These are phyloP conservation scores for Chalaropsis ovoidea DNA, from an alignment of 2,329 filamentous ascomycete species.

Conservation along the genomic window DNA sequence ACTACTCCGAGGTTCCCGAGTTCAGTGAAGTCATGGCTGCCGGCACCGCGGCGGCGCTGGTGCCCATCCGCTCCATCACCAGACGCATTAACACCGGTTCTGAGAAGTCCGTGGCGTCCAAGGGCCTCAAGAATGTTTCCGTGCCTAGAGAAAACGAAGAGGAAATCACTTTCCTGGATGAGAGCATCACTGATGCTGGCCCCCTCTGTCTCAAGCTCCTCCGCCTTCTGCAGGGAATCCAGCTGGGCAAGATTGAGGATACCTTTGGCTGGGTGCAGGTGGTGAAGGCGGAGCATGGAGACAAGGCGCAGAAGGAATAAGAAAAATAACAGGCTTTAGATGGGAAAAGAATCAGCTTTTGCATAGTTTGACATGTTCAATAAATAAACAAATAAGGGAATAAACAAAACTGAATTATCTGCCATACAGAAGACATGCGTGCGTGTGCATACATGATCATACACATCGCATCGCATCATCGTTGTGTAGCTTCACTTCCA, in stretches of 20 bases:
- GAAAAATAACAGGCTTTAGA: background rate
- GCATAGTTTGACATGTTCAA: background rate
- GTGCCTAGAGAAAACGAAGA: constrained; percentile 33
- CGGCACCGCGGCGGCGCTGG: constrained; percentile 80
- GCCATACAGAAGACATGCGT: background rate
- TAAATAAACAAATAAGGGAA: constrained; percentile 5
- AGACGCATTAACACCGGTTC: constrained; percentile 42
- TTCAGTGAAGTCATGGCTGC: constrained; percentile 75
- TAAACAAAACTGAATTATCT: background rate
- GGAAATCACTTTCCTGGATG: constrained; percentile 46
- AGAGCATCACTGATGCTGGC: constrained; percentile 56
- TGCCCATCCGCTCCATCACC: constrained; percentile 85
- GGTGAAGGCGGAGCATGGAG: constrained; percentile 39
- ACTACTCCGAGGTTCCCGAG: constrained; percentile 46
- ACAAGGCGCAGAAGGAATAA: constrained; percentile 32
- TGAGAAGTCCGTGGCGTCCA: constrained; percentile 33
- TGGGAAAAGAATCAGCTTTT: background rate
- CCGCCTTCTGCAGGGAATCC: constrained; percentile 69
- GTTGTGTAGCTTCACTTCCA: background rate
- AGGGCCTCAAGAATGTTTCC: constrained; percentile 21
- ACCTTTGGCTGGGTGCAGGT: constrained; percentile 59
- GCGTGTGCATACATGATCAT: background rate
- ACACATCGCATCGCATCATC: background rate
- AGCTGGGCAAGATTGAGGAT: constrained; percentile 70
- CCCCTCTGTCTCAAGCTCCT: constrained; percentile 63